Evolutionary conservation across 1,284 basidiomycete genomes (phyloP), one percentile per base, ranked within the genome.

Genomic region (Ganoderma multipileum): DNA sequence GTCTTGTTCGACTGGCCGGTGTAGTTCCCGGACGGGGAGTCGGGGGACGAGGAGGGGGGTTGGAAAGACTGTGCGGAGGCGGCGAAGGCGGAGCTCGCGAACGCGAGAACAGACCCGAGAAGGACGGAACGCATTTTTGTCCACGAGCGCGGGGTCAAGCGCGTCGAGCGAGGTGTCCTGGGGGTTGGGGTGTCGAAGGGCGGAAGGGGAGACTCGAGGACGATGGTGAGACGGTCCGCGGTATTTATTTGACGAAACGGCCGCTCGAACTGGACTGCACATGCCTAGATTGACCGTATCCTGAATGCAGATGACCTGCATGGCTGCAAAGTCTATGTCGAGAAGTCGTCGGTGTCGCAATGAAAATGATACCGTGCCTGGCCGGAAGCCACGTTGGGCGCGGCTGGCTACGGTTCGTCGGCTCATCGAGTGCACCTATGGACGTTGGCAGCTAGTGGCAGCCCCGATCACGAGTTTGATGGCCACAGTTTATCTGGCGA

Each of bases 1-100:
- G 84, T 83, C 59, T 76, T 77, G 75, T 86, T 86, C 68, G 73
- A 79, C 64, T 68, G 64, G 18, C 83, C 84, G 30, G 76, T 78
- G 72, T 85, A 85, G 75, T 79, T 77, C 18, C 73, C 66, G 1
- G 80, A 81, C 30, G 75, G 68, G 52, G 75, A 72, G 44, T 76
- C 71, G 6, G 84, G 84, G 41, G 79, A 79, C 12, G 73, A 47
- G 0, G 81, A 79, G 7, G 84, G 81, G 7, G 83, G 77, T 47
- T 67, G 72, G 75, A 85, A 86, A 57, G 69, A 71, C 69, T 81
- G 80, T n/a, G 78, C 80, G 69, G 75, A 70, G 18, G 78, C 76
- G 2, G 75, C 77, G 64, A 75, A 67, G 7, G 74, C 75, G 16
- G 73, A 50, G 33, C 70, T 54, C n/a, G 73, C 74, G 52, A 70